phyloP scores from a whole-genome alignment of 345 rosid genomes.

The Turnera subulata region DNA sequence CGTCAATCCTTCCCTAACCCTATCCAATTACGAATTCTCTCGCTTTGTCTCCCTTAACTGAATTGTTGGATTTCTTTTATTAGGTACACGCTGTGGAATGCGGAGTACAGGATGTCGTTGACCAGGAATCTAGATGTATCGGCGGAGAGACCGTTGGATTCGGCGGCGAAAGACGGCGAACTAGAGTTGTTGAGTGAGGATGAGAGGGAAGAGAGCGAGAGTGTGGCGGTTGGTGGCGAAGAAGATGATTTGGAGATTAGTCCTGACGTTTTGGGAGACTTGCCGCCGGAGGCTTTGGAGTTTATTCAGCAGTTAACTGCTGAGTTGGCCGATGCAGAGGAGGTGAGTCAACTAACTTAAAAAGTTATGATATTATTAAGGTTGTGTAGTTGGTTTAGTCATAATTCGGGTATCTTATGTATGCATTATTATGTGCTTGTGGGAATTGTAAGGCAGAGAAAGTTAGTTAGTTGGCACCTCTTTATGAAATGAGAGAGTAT shows the following conservation, averaged over 20 bases:
- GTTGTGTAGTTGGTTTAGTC: no score
- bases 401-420: no score
- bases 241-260: conserved; percentile 44
- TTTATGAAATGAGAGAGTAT: no score
- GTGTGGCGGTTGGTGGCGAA: conserved; percentile 12
- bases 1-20: no score
- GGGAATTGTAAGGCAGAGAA: no score
- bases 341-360: conserved; percentile 32
- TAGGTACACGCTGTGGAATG: conserved; percentile 94
- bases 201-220: conserved; percentile 25
- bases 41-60: not conserved
- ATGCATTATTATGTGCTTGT: no score
- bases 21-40: not conserved
- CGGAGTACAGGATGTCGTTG: conserved; percentile 79
- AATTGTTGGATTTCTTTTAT: not conserved
- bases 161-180: not conserved
- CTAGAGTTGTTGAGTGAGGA: not conserved
- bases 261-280: conserved; percentile 57
- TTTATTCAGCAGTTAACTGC: conserved; percentile 59
- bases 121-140: conserved; percentile 61
- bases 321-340: conserved; percentile 49
- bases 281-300: conserved; percentile 63
- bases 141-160: conserved; percentile 15
- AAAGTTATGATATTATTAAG: no score
- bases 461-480: no score